Evolutionary conservation across 805 yeast genomes (phyloP).

Genomic region (Sugiyamaella marilandica): DNA sequence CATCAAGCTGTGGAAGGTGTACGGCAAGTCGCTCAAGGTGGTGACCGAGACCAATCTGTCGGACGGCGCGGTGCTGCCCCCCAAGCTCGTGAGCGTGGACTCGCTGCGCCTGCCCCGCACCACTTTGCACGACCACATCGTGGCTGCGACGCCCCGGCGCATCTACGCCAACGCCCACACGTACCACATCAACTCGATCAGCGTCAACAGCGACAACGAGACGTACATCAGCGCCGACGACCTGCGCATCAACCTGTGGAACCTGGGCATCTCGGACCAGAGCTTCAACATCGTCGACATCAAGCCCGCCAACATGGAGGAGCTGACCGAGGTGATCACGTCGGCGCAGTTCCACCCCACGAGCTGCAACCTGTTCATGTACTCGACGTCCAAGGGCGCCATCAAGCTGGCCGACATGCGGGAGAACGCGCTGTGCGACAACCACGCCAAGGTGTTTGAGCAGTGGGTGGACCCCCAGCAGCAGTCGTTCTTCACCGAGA

Average conservation of each 20-base stretch:
- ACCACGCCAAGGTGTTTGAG: slow-evolving; percentile 75
- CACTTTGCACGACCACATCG: slow-evolving; percentile 90
- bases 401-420: slow-evolving; percentile 96
- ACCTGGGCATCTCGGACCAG: slow-evolving; percentile 88
- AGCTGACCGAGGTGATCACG: slow-evolving; percentile 94
- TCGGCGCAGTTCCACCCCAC: slow-evolving; percentile 94
- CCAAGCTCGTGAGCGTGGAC: slow-evolving; percentile 27
- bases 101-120: slow-evolving; percentile 76
- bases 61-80: slow-evolving; percentile 34
- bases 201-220: slow-evolving; percentile 93
- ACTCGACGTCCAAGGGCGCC: slow-evolving; percentile 91
- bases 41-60: slow-evolving; percentile 86
- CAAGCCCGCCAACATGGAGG: slow-evolving; percentile 98
- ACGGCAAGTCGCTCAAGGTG: slow-evolving; percentile 84
- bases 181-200: slow-evolving; percentile 93
- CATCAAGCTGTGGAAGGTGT: slow-evolving; percentile 95
- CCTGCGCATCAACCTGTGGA: slow-evolving; percentile 93
- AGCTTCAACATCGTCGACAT: slow-evolving; percentile 96
- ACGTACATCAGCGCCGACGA: slow-evolving; percentile 92
- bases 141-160: slow-evolving; percentile 89
- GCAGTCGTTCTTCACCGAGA: slow-evolving; percentile 95
- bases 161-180: slow-evolving; percentile 96
- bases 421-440: slow-evolving; percentile 87
- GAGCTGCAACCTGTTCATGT: slow-evolving; percentile 90
- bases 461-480: slow-evolving; percentile 89